These are phyloP conservation scores for Obba rivulosa DNA, from an alignment of 768 basidiomycete genomes.

Conservation along the genomic window DNA sequence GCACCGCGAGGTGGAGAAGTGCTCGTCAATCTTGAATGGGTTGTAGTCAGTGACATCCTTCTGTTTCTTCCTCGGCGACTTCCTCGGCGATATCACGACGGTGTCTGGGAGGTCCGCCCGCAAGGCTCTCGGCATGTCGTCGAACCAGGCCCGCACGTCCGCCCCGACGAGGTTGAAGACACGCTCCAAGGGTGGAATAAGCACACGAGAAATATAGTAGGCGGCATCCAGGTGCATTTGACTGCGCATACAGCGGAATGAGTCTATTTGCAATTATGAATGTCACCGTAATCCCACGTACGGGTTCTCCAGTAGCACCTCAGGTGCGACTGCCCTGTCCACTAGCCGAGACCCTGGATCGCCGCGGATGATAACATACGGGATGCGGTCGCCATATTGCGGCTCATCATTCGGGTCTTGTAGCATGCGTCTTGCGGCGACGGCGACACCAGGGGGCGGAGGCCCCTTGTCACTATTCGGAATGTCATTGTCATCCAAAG, in stretches of 20 bases:
- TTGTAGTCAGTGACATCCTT: constrained; percentile 27
- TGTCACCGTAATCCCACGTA: constrained; percentile 24
- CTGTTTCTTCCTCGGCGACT: constrained; percentile 24
- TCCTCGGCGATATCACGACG: constrained; percentile 30
- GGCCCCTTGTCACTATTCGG: constrained; percentile 64
- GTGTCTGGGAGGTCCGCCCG: constrained; percentile 32
- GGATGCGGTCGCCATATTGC: constrained; percentile 90
- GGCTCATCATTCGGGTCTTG: constrained; percentile 78
- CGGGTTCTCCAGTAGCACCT: constrained; percentile 63
- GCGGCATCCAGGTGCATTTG: constrained; percentile 73
- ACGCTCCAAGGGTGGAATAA: constrained; percentile 87
- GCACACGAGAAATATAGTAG: constrained; percentile 83
- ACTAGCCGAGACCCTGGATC: constrained; percentile 60
- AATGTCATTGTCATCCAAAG: not conserved
- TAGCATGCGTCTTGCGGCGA: constrained; percentile 72
- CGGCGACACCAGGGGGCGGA: constrained; percentile 88
- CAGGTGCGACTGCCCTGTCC: constrained; percentile 70
- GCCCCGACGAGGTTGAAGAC: constrained; percentile 90
- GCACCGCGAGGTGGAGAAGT: constrained; percentile 69
- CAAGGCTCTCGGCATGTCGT: constrained; percentile 72
- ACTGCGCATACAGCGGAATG: constrained; percentile 29
- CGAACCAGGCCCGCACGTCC: constrained; percentile 82
- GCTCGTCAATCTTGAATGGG: constrained; percentile 60
- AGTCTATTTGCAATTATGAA: not conserved
- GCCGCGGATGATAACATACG: constrained; percentile 79